Evolutionary conservation across 1,139 yeast genomes (phyloP).

Genomic region (Hanseniaspora uvarum): DNA sequence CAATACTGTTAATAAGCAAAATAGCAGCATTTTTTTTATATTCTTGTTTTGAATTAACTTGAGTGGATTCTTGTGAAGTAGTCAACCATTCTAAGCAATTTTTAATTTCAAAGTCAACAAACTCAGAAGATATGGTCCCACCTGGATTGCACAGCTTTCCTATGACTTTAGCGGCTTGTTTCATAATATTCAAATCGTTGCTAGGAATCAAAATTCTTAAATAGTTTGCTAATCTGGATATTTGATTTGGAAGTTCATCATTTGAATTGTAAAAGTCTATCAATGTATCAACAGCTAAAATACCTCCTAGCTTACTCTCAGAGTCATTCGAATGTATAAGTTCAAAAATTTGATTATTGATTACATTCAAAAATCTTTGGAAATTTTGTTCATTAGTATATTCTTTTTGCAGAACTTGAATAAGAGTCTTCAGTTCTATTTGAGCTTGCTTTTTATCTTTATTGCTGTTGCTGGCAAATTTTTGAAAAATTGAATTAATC

Average conservation of each 20-base stretch:
- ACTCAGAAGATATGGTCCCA: constrained; percentile 78
- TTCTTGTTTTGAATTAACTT: constrained; percentile 61
- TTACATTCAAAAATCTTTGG: constrained; percentile 69
- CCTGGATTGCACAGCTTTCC: constrained; percentile 87
- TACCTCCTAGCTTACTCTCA: constrained; percentile 74
- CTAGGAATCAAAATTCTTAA: constrained; percentile 72
- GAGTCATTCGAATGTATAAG: constrained; percentile 66
- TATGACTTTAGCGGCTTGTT: constrained; percentile 71
- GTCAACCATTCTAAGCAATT: constrained; percentile 86
- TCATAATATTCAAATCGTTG: constrained; percentile 74
- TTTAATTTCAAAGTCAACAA: constrained; percentile 86
- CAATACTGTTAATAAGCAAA: constrained; percentile 69
- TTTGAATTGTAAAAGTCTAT: constrained; percentile 68
- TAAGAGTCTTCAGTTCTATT: constrained; percentile 52
- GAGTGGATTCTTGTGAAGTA: constrained; percentile 34
- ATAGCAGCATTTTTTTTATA: constrained; percentile 85
- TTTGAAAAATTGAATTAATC: constrained; percentile 28
- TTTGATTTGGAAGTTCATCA: constrained; percentile 77
- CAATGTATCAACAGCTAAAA: constrained; percentile 77
- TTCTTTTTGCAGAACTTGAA: constrained; percentile 65
- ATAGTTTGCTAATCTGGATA: constrained; percentile 83
- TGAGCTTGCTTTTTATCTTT: constrained; percentile 54
- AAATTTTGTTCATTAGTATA: constrained; percentile 60
- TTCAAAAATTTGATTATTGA: constrained; percentile 80
- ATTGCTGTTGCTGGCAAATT: constrained; percentile 28